Evolutionary conservation across 108 stramenopile species (phyloP).

Genomic region (Nannochloropsis gaditana): DNA sequence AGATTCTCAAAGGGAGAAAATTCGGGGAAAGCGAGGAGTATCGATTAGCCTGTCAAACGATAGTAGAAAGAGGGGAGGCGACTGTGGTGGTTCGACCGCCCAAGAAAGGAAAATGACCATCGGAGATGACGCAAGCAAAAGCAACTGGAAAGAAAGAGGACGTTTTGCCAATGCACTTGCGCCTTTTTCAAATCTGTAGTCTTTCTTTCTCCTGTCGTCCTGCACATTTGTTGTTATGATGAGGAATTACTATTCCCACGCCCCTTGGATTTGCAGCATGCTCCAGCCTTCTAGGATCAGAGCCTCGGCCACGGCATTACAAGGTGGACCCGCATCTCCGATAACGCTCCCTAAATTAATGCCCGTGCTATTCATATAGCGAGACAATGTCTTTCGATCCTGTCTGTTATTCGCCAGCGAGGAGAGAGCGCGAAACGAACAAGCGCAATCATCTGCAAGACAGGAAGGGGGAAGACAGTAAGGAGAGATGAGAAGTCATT

Average conservation of each 20-base stretch:
- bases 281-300: slow-evolving; percentile 1
- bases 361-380: not conserved
- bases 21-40: not conserved
- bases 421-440: not conserved
- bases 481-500: not conserved
- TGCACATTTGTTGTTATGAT: not conserved
- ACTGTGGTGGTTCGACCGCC: not conserved
- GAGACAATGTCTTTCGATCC: not conserved
- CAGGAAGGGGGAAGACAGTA: not conserved
- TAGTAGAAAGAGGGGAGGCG: not conserved
- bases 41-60: not conserved
- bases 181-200: not conserved
- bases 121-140: not conserved
- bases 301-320: not conserved
- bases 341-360: not conserved
- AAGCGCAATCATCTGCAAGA: not conserved
- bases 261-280: slow-evolving; percentile 14
- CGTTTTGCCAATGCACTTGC: not conserved
- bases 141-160: not conserved
- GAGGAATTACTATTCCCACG: not conserved
- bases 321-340: not conserved
- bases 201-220: not conserved
- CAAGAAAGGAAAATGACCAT: not conserved
- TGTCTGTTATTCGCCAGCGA: not conserved
- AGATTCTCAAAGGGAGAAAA: not conserved